phyloP scores from a whole-genome alignment of 148 eudicot genomes.

The Selenicereus undatus region DNA sequence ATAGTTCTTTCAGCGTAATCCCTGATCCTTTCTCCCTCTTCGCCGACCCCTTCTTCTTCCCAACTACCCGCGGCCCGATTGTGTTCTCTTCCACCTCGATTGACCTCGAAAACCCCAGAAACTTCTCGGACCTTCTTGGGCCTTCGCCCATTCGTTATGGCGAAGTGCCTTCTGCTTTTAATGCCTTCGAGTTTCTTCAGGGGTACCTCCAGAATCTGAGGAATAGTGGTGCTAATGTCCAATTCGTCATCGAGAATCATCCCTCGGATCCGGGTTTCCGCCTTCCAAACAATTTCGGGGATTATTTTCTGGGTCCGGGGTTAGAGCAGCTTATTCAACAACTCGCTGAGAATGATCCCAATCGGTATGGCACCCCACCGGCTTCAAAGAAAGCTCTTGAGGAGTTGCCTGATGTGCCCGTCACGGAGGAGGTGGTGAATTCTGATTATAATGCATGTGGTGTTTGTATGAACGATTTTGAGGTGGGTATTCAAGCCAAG shows the following conservation, averaged over 20 bases:
- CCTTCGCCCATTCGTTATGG: constrained; percentile 2
- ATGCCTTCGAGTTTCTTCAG: constrained; percentile 36
- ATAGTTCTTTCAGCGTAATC: background rate
- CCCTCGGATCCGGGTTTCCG: constrained; percentile 23
- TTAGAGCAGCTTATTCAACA: constrained; percentile 62
- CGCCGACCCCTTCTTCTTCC: background rate
- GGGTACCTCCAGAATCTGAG: constrained; percentile 19
- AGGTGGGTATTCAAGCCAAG: constrained; percentile 36
- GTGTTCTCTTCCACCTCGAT: constrained; percentile 22
- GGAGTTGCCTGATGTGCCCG: constrained; percentile 35
- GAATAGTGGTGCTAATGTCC: constrained; percentile 36
- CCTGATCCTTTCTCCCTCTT: constrained; percentile 21
- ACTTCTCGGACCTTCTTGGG: background rate
- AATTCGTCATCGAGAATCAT: constrained; percentile 36
- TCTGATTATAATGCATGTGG: constrained; percentile 54
- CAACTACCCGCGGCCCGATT: constrained; percentile 17
- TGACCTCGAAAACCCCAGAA: constrained; percentile 27
- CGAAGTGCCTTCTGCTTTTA: constrained; percentile 14
- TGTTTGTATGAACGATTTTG: constrained; percentile 62
- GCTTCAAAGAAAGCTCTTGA: constrained; percentile 50
- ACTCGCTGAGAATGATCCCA: constrained; percentile 65
- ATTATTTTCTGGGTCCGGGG: constrained; percentile 68
- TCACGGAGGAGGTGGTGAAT: constrained; percentile 35
- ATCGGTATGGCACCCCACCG: constrained; percentile 70
- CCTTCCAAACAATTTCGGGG: constrained; percentile 50